Evolutionary conservation across 2,329 filamentous ascomycete genomes (phyloP).

Genomic region (Aspergillus sp.): DNA sequence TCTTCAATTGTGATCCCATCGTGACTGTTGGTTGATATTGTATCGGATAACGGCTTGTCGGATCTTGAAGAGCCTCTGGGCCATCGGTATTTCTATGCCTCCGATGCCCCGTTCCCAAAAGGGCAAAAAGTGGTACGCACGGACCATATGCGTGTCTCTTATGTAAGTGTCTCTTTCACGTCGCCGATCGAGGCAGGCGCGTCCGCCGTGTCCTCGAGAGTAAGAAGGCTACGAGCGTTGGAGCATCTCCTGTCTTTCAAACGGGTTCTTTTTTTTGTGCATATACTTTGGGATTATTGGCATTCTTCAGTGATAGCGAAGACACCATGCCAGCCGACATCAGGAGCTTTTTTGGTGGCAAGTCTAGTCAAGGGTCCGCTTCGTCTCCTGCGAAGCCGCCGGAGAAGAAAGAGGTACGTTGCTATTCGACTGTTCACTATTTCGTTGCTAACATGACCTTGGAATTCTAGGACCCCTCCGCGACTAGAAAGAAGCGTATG

Average conservation of each 20-base stretch:
- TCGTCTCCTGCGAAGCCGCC: constrained; percentile 40
- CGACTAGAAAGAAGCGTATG: constrained; percentile 31
- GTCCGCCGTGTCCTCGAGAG: constrained; percentile 8
- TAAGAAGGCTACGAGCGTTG: background rate
- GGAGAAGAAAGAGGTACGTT: constrained; percentile 36
- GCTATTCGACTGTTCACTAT: constrained; percentile 4
- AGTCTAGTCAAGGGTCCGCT: constrained; percentile 52
- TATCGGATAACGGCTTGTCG: background rate
- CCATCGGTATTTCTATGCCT: constrained; percentile 14
- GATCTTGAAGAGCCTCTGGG: constrained; percentile 11
- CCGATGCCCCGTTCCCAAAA: constrained; percentile 15
- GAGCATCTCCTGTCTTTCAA: background rate
- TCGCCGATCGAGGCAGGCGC: constrained; percentile 9
- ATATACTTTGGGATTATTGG: background rate
- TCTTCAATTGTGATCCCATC: constrained; percentile 31
- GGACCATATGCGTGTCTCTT: constrained; percentile 16
- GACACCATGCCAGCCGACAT: constrained; percentile 71
- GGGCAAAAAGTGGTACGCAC: constrained; percentile 17
- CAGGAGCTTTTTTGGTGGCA: constrained; percentile 78
- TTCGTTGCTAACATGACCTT: constrained; percentile 5
- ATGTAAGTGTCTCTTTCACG: constrained; percentile 20
- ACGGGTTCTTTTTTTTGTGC: constrained; percentile 1
- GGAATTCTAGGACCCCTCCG: constrained; percentile 17
- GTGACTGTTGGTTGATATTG: constrained; percentile 7
- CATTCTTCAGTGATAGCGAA: constrained; percentile 3